A percentile compares a stretch with the other conserved stretches of the same genome.
phyloP scores from a whole-genome alignment of 164 flowering plant genomes.

The Chimonanthus praecox region DNA sequence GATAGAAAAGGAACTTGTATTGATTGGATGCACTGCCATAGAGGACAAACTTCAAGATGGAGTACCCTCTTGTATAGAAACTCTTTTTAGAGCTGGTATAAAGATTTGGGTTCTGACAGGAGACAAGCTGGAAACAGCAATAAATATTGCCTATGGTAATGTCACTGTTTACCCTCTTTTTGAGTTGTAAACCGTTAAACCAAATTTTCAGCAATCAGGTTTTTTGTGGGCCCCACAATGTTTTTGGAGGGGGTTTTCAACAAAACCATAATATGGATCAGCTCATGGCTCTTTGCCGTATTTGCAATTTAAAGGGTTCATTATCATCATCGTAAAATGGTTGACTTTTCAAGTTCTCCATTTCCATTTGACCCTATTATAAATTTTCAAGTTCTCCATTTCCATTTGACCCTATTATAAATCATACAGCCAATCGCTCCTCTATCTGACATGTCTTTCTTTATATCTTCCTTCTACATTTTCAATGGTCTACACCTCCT shows the following conservation, averaged over 20 bases:
- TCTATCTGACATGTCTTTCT: too few relatives aligned
- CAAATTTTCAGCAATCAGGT: not conserved
- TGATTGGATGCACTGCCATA: slow-evolving; percentile 94
- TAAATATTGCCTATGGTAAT: slow-evolving; percentile 93
- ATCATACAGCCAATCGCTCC: too few relatives aligned
- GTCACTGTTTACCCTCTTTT: slow-evolving; percentile 1
- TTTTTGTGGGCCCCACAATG: not conserved
- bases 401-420: too few relatives aligned
- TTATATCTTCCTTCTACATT: too few relatives aligned
- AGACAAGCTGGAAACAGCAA: slow-evolving; percentile 97
- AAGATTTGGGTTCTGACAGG: slow-evolving; percentile 98
- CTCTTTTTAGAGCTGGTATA: slow-evolving; percentile 92
- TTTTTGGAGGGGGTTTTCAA: not conserved
- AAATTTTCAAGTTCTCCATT: too few relatives aligned
- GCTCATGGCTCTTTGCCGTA: too few relatives aligned
- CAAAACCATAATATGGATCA: not conserved
- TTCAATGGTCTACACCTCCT: too few relatives aligned
- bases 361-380: too few relatives aligned
- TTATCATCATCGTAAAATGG: too few relatives aligned
- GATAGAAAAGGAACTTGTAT: slow-evolving; percentile 73
- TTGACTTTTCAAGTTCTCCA: too few relatives aligned
- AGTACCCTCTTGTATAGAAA: slow-evolving; percentile 89
- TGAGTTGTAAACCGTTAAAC: not conserved
- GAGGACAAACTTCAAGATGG: slow-evolving; percentile 99
- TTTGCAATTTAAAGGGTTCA: too few relatives aligned